These are phyloP conservation scores for Paecilomyces sp. DNA, from an alignment of 2,329 filamentous ascomycete species.

Conservation along the genomic window DNA sequence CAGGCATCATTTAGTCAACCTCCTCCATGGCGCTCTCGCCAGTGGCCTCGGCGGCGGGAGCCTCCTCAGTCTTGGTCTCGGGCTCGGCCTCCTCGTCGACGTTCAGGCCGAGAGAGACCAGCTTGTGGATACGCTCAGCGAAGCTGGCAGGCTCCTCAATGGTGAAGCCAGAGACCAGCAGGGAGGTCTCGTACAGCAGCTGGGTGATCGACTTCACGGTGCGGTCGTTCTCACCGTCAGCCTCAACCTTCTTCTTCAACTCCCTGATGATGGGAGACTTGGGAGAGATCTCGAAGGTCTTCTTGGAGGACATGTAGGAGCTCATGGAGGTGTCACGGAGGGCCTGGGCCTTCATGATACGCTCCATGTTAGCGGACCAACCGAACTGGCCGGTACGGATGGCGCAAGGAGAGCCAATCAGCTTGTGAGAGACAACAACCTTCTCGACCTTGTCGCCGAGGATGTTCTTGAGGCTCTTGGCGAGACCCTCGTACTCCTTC, in stretches of 20 bases:
- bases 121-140: conserved; percentile 99
- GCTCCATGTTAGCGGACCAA: conserved; percentile 99
- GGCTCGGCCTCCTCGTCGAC: conserved; percentile 88
- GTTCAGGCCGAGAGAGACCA: conserved; percentile 94
- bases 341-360: conserved; percentile 99
- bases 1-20: conserved; percentile 68
- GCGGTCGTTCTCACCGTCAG: conserved; percentile 95
- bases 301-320: conserved; percentile 99
- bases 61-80: conserved; percentile 49
- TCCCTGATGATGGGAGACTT: conserved; percentile 97
- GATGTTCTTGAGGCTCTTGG: conserved; percentile 98
- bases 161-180: conserved; percentile 98
- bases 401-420: conserved; percentile 86
- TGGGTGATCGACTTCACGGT: conserved; percentile 99
- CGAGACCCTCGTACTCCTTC: conserved; percentile 93
- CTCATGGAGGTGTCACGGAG: conserved; percentile 99
- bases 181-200: conserved; percentile 96
- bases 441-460: conserved; percentile 99
- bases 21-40: conserved; percentile 99
- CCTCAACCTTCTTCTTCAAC: conserved; percentile 98
- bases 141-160: conserved; percentile 98
- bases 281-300: conserved; percentile 99
- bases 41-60: conserved; percentile 56
- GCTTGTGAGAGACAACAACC: conserved; percentile 98
- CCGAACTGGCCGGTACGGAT: conserved; percentile 99